Evolutionary conservation across 148 eudicot species (phyloP).

Genomic region (Beta vulgaris): DNA sequence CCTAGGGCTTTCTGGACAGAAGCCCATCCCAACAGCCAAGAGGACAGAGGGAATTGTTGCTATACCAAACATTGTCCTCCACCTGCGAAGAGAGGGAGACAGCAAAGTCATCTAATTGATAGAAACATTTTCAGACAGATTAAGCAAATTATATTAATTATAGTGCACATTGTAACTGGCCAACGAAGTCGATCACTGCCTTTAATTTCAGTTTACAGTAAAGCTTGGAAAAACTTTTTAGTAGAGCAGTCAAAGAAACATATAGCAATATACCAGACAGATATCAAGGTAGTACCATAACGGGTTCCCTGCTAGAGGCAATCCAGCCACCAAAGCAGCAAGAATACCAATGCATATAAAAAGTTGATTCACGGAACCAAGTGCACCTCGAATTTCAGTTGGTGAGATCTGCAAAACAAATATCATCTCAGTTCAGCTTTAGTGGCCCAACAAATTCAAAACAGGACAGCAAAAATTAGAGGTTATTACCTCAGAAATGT

Average conservation of each 20-base stretch:
- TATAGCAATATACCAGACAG: neutral
- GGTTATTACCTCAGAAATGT: conserved; percentile 80
- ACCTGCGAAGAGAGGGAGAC: conserved; percentile 43
- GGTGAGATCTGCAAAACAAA: conserved; percentile 74
- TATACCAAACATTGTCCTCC: conserved; percentile 96
- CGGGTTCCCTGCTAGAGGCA: conserved; percentile 91
- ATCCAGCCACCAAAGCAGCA: conserved; percentile 88
- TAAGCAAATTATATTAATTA: too few species aligned
- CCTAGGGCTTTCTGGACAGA: conserved; percentile 96
- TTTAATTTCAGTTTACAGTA: neutral
- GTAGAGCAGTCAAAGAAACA: neutral
- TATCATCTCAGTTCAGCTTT: conserved; percentile 21
- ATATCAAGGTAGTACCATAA: conserved; percentile 47
- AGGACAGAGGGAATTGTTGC: conserved; percentile 79
- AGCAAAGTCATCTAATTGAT: neutral
- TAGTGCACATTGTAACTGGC: neutral
- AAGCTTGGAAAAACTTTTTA: neutral
- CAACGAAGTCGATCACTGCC: neutral
- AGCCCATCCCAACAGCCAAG: conserved; percentile 84
- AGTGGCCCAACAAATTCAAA: neutral
- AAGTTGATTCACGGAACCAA: conserved; percentile 94
- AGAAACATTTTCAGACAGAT: neutral
- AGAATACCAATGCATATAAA: conserved; percentile 94
- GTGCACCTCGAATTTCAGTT: conserved; percentile 96
- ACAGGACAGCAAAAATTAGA: neutral